Percentiles rank a stretch among this genome's conserved stretches.
These are phyloP conservation scores for Nigrospora osmanthi DNA, from an alignment of 2,329 filamentous ascomycete genomes.

Conservation along the genomic window DNA sequence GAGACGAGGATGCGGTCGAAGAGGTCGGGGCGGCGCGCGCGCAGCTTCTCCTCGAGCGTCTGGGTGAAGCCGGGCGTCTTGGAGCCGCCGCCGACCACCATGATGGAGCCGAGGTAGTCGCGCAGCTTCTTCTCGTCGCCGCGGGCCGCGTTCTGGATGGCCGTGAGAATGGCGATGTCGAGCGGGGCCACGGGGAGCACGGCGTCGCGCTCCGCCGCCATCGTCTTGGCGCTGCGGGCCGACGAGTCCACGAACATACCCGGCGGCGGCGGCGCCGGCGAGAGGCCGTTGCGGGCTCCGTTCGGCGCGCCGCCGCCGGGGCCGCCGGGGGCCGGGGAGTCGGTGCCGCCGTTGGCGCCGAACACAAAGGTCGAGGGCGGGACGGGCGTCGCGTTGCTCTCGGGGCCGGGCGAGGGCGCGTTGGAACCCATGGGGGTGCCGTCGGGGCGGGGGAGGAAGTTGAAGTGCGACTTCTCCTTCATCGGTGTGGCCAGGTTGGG, in stretches of 20 bases:
- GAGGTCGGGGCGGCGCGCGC: conserved; percentile 55
- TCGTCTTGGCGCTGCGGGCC: conserved; percentile 39
- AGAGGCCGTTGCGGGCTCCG: conserved; percentile 39
- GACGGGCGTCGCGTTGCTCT: conserved; percentile 61
- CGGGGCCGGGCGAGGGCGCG: conserved; percentile 80
- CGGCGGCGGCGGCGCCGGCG: conserved; percentile 31
- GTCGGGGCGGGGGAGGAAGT: conserved; percentile 62
- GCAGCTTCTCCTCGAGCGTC: conserved; percentile 76
- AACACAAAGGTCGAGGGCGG: conserved; percentile 50
- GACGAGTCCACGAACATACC: conserved; percentile 43
- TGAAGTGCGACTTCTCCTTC: conserved; percentile 60
- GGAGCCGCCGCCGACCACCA: conserved; percentile 80
- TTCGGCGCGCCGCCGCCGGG: conserved; percentile 32
- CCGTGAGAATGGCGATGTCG: conserved; percentile 83
- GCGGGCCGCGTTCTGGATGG: conserved; percentile 77
- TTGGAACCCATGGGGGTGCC: conserved; percentile 78
- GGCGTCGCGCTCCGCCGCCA: conserved; percentile 67
- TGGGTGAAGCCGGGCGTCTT: conserved; percentile 74
- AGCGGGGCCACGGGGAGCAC: conserved; percentile 78
- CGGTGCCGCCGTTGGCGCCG: conserved; percentile 33
- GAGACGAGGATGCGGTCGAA: conserved; percentile 54
- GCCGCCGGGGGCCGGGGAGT: conserved; percentile 46
- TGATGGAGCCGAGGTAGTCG: conserved; percentile 83
- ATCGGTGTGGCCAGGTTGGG: conserved; percentile 48
- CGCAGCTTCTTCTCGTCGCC: conserved; percentile 89